A percentile compares a stretch with the other conserved stretches of the same genome.
Conservation (phyloP, 1,139 yeast species). For the Kurtzmaniella natalensis region DNA sequence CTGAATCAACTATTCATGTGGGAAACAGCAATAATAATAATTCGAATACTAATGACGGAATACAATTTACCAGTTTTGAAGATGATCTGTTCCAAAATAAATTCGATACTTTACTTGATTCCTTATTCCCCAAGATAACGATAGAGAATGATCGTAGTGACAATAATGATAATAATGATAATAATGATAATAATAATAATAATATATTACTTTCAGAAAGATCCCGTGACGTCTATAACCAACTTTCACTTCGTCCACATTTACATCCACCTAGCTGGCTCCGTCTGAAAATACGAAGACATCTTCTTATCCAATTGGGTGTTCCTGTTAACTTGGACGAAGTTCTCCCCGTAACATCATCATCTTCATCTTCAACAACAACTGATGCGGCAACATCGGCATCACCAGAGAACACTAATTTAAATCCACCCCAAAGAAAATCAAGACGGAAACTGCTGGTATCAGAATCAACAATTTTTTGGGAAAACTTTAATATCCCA, state of each 20-base stretch:
- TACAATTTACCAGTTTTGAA: constrained; percentile 1
- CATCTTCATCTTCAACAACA: not conserved
- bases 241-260: constrained; percentile 38
- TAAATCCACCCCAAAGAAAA: constrained; percentile 5
- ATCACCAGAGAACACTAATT: constrained; percentile 2
- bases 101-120: not conserved
- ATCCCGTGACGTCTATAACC: constrained; percentile 25
- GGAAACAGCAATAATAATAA: too few relatives aligned
- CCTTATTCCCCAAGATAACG: too few relatives aligned
- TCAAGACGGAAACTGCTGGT: constrained; percentile 20
- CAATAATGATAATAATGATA: constrained; percentile 3
- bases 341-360: constrained; percentile 16
- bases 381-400: too few relatives aligned
- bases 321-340: constrained; percentile 59
- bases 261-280: constrained; percentile 56
- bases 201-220: constrained; percentile 27
- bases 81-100: not conserved
- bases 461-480: constrained; percentile 27
- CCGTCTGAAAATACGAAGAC: constrained; percentile 52
- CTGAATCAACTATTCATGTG: too few relatives aligned
- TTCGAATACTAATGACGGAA: not conserved
- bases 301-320: constrained; percentile 51
- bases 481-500: constrained; percentile 30
- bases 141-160: constrained; percentile 3
- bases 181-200: constrained; percentile 24